A percentile compares a stretch with the other conserved stretches of the same genome.
These are phyloP conservation scores for Gryganskiella cystojenkinii DNA, from an alignment of 192 early-diverging fungal genomes.

Conservation along the genomic window DNA sequence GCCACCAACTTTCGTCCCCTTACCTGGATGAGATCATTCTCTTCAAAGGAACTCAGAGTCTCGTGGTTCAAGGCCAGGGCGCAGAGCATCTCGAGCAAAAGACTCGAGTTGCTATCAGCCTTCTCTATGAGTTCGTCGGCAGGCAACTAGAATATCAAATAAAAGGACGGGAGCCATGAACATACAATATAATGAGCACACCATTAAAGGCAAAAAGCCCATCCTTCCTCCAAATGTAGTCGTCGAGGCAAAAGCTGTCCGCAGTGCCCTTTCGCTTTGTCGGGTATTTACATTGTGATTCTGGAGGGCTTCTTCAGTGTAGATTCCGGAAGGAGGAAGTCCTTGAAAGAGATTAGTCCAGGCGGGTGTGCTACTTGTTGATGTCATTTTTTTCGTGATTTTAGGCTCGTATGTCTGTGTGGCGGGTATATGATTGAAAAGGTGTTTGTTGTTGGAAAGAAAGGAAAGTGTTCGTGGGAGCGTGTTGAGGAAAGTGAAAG, in stretches of 20 bases:
- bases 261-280: too few species aligned
- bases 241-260: neutral
- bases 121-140: conserved; percentile 40
- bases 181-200: neutral
- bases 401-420: too few species aligned
- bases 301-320: conserved; percentile 35
- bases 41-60: conserved; percentile 8
- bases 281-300: conserved; percentile 32
- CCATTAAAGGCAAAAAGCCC: too few species aligned
- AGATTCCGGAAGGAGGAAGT: conserved; percentile 13
- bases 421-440: too few species aligned
- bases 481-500: too few species aligned
- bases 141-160: conserved; percentile 5
- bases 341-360: conserved; percentile 32
- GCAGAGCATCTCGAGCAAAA: conserved; percentile 28
- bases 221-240: neutral
- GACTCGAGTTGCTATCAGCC: conserved; percentile 31
- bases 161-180: neutral
- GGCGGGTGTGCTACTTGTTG: conserved; percentile 21
- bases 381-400: conserved; percentile 34
- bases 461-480: neutral
- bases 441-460: neutral
- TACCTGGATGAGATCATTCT: conserved; percentile 46
- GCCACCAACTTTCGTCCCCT: neutral
- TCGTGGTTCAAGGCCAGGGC: conserved; percentile 17